Conservation (phyloP, 164 flowering plant species). For the Nymphaea thermarum region DNA sequence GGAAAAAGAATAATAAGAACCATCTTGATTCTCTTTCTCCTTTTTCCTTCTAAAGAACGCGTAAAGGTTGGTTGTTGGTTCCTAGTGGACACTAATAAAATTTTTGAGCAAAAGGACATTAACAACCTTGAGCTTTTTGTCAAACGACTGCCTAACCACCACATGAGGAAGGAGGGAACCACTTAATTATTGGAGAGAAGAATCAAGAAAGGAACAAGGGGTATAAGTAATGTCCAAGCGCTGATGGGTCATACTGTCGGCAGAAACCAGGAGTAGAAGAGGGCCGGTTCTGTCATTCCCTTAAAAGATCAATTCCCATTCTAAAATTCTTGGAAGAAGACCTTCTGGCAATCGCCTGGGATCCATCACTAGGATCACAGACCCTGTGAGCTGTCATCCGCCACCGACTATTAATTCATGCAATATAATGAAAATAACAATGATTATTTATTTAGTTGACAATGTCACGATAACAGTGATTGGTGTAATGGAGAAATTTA, state of each 20-base stretch:
- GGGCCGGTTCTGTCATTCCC: neutral
- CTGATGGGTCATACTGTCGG: neutral
- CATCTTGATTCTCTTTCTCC: no score
- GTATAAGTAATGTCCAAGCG: neutral
- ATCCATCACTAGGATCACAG: neutral
- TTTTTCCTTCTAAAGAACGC: neutral
- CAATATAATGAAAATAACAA: neutral
- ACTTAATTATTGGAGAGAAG: no score
- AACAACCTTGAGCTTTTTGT: neutral
- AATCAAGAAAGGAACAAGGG: no score
- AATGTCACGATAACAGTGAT: no score
- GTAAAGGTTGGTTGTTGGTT: neutral
- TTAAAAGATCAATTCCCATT: neutral
- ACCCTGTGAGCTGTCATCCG: neutral
- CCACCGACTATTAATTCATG: neutral
- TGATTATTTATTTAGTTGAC: neutral
- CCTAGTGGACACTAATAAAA: no score
- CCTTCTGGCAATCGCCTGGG: no score
- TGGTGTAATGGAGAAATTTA: no score
- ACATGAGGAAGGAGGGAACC: no score
- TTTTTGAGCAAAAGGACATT: neutral
- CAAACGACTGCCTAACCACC: neutral
- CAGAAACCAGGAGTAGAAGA: neutral
- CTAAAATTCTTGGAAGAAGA: neutral
- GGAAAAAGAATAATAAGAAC: no score